Evolutionary conservation across 768 basidiomycete species (phyloP).

Genomic region (Trametes cubensis): DNA sequence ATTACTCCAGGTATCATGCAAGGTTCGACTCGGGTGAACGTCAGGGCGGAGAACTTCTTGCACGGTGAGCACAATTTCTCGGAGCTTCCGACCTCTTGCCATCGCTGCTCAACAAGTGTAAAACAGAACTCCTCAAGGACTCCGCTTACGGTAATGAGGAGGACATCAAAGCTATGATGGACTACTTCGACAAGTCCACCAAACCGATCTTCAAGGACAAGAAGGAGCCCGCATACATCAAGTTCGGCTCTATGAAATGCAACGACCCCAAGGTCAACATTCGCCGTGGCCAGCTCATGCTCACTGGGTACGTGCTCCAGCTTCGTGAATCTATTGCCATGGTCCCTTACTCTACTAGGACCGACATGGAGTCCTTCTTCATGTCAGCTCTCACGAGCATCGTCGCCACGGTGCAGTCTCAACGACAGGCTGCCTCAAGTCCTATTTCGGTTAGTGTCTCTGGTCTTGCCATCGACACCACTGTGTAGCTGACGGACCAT

Average conservation of each 20-base stretch:
- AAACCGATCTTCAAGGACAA: conserved; percentile 49
- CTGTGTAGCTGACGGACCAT: conserved; percentile 36
- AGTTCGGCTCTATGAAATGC: conserved; percentile 46
- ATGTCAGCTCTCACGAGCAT: conserved; percentile 45
- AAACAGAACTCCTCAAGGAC: conserved; percentile 10
- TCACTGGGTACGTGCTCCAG: conserved; percentile 39
- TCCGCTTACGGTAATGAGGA: conserved; percentile 40
- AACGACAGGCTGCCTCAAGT: conserved; percentile 6
- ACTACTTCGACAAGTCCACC: conserved; percentile 44
- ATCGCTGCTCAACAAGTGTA: neutral
- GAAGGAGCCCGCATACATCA: conserved; percentile 44
- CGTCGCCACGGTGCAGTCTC: conserved; percentile 29
- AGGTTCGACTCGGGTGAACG: conserved; percentile 45
- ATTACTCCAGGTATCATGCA: conserved; percentile 41
- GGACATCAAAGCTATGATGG: conserved; percentile 41
- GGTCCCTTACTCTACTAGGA: conserved; percentile 18
- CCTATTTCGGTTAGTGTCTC: conserved; percentile 1
- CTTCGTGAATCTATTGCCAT: neutral
- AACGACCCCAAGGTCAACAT: conserved; percentile 44
- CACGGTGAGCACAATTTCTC: conserved; percentile 28
- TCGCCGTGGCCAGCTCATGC: conserved; percentile 42
- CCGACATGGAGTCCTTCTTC: conserved; percentile 47
- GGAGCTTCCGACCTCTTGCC: neutral
- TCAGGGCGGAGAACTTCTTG: conserved; percentile 38
- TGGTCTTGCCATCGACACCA: neutral